phyloP scores from a whole-genome alignment of 257 asterid genomes.

The Datura wrightii region DNA sequence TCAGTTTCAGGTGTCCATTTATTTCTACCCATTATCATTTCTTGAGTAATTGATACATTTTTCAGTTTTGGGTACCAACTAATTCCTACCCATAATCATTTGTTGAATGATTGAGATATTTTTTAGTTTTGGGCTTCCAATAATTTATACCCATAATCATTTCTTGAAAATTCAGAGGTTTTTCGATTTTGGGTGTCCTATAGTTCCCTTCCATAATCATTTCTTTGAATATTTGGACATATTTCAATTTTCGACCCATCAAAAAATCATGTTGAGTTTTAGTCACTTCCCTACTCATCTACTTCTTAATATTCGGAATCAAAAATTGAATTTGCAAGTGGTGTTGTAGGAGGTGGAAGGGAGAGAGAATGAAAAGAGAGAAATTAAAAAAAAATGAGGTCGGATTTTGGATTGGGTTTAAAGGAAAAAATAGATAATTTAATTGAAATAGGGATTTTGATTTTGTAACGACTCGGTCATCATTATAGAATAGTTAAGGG shows the following conservation, averaged over 20 bases:
- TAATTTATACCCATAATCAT: neutral
- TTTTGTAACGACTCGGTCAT: too few species aligned
- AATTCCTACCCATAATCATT: neutral
- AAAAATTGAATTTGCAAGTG: too few species aligned
- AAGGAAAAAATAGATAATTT: too few species aligned
- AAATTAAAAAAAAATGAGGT: too few species aligned
- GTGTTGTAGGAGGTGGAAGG: too few species aligned
- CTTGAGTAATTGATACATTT: neutral
- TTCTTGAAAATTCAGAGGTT: neutral
- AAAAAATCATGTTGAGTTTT: too few species aligned
- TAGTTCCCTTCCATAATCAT: neutral
- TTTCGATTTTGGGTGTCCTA: neutral
- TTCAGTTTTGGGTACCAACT: neutral
- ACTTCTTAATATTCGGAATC: too few species aligned
- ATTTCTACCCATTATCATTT: constrained; percentile 1
- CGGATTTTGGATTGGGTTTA: too few species aligned
- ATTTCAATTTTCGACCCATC: neutral
- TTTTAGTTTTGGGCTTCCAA: neutral
- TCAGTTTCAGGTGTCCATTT: neutral
- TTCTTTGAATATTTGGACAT: neutral
- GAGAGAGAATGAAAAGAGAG: too few species aligned
- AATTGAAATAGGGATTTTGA: too few species aligned
- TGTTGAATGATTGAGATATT: neutral
- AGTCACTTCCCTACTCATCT: too few species aligned
- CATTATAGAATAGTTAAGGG: too few species aligned